Percentiles rank a stretch among this genome's conserved stretches.
Conservation (phyloP, 805 yeast genomes). For the Yarrowia phangngaensis region DNA sequence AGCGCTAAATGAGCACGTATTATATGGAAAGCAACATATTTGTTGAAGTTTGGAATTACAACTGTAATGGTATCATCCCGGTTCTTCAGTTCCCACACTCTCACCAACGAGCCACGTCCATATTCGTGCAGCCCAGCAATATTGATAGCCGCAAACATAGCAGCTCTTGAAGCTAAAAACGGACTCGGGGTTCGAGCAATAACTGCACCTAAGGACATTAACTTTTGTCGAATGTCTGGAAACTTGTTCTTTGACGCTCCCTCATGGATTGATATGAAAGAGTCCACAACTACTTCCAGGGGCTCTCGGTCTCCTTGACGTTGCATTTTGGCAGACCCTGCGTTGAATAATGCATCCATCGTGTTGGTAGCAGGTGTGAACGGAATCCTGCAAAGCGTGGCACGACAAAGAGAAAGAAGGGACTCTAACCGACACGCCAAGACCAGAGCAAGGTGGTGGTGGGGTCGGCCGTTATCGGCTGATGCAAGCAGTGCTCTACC, state of each 20-base stretch:
- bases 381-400: slow-evolving; percentile 17
- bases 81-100: slow-evolving; percentile 3
- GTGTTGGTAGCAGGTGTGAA: slow-evolving; percentile 11
- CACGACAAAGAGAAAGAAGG: slow-evolving; percentile 14
- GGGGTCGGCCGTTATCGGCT: slow-evolving; percentile 9
- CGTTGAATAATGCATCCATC: slow-evolving; percentile 16
- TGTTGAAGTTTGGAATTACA: slow-evolving; percentile 1
- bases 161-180: slow-evolving; percentile 15
- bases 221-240: slow-evolving; percentile 9
- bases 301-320: slow-evolving; percentile 14
- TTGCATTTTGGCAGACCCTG: slow-evolving; percentile 23
- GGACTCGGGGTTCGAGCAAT: slow-evolving; percentile 21
- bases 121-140: slow-evolving; percentile 18
- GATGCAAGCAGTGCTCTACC: slow-evolving; percentile 1
- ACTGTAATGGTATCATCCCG: background rate
- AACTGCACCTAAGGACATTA: slow-evolving; percentile 11
- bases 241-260: slow-evolving; percentile 1
- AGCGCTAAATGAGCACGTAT: slow-evolving; percentile 23
- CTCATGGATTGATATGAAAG: slow-evolving; percentile 6
- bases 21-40: slow-evolving; percentile 22
- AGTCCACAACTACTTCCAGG: slow-evolving; percentile 21
- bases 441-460: slow-evolving; percentile 18
- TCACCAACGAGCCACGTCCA: slow-evolving; percentile 10
- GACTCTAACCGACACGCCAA: slow-evolving; percentile 25
- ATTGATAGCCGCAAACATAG: slow-evolving; percentile 21